These are phyloP conservation scores for Lentinula guzmanii DNA, from an alignment of 768 basidiomycete genomes.

Conservation along the genomic window DNA sequence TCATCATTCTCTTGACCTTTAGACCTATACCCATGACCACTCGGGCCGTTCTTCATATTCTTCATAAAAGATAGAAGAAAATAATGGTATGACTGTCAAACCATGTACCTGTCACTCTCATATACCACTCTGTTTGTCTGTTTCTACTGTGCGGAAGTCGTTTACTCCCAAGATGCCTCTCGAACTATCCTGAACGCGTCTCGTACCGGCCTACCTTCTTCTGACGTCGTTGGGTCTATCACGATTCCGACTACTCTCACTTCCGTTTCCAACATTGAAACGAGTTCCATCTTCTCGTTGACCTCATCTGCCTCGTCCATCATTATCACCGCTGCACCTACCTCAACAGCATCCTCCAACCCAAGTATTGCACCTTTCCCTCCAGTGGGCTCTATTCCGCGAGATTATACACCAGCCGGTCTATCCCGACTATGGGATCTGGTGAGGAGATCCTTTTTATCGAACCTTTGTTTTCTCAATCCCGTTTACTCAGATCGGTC, in stretches of 20 bases:
- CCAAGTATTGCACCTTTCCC: constrained; percentile 23
- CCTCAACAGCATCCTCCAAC: constrained; percentile 1
- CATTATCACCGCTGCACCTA: background rate
- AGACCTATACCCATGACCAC: background rate
- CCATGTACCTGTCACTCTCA: background rate
- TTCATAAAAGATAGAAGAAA: background rate
- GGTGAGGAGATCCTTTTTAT: constrained; percentile 15
- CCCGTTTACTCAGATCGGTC: constrained; percentile 27
- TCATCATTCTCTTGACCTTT: background rate
- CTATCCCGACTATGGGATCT: constrained; percentile 36
- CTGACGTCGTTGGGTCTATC: background rate
- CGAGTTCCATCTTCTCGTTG: background rate
- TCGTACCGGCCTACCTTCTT: background rate
- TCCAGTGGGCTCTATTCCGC: constrained; percentile 31
- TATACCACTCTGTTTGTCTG: background rate
- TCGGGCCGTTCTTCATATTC: background rate
- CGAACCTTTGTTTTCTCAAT: background rate
- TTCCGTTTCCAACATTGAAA: background rate
- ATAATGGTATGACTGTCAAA: background rate
- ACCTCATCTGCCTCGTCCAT: background rate
- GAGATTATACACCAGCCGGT: constrained; percentile 32
- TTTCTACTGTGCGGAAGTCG: background rate
- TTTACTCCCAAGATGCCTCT: background rate
- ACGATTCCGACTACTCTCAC: background rate
- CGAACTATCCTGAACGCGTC: background rate